Conservation (phyloP, 805 yeast genomes). For the Saccharomycopsis javanensis region DNA sequence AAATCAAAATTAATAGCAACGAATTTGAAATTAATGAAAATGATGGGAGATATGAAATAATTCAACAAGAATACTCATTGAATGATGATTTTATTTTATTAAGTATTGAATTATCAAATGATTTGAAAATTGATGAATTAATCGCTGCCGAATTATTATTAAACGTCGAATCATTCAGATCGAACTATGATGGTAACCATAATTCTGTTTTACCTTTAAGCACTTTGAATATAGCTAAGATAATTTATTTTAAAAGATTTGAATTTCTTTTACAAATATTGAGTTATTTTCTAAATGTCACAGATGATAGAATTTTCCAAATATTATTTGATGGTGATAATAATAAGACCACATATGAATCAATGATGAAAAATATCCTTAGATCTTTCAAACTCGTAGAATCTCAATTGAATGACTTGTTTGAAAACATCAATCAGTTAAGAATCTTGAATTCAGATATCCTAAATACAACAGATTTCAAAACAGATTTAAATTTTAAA, state of each 20-base stretch:
- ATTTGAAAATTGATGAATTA: slow-evolving; percentile 67
- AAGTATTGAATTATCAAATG: slow-evolving; percentile 50
- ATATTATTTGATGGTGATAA: slow-evolving; percentile 22
- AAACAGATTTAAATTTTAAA: slow-evolving; percentile 43
- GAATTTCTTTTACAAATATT: slow-evolving; percentile 65
- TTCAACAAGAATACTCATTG: slow-evolving; percentile 33
- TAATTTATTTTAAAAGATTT: slow-evolving; percentile 58
- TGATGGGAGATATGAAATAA: not conserved
- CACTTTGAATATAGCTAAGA: slow-evolving; percentile 50
- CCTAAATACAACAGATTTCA: slow-evolving; percentile 32
- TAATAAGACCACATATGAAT: slow-evolving; percentile 20
- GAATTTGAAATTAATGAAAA: not conserved
- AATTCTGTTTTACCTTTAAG: not conserved
- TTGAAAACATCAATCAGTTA: slow-evolving; percentile 41
- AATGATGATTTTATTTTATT: slow-evolving; percentile 57
- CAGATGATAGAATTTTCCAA: not conserved
- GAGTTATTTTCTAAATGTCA: slow-evolving; percentile 29
- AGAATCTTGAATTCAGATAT: slow-evolving; percentile 42
- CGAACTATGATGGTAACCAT: not conserved
- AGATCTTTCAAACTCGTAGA: slow-evolving; percentile 52
- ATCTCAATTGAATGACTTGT: slow-evolving; percentile 41
- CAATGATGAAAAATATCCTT: slow-evolving; percentile 36
- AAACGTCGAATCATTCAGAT: slow-evolving; percentile 31
- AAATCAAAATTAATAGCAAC: not conserved
- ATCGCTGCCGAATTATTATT: slow-evolving; percentile 61